Evolutionary conservation across 371 early-diverging fungal genomes (phyloP).

Genomic region (Homolaphlyctis polyrhiza): DNA sequence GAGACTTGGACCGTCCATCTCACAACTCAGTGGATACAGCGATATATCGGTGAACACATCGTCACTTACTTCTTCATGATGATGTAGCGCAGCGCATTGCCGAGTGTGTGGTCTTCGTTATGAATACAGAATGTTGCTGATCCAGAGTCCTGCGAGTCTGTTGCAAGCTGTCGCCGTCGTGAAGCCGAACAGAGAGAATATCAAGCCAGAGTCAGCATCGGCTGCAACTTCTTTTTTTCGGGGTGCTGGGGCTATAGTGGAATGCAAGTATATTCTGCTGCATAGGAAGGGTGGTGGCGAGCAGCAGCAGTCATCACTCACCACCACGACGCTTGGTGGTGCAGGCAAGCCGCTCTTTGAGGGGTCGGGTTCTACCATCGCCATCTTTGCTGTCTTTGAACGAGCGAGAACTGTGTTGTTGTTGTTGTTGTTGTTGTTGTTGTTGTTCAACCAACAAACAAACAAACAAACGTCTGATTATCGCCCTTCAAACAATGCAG

Average conservation of each 20-base stretch:
- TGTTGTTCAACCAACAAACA: not conserved
- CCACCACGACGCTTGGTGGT: no score
- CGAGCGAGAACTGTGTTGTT: not conserved
- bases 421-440: not conserved
- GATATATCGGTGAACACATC: not conserved
- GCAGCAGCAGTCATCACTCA: not conserved
- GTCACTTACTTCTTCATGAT: conserved; percentile 88
- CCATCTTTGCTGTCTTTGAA: conserved; percentile 32
- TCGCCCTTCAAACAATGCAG: no score
- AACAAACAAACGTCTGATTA: no score
- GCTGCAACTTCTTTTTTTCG: not conserved
- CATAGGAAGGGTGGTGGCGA: not conserved
- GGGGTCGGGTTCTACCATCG: conserved; percentile 42
- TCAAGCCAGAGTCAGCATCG: not conserved
- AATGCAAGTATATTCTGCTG: not conserved
- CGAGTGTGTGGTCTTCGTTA: conserved; percentile 96
- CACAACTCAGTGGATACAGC: not conserved
- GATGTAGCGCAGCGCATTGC: conserved; percentile 87
- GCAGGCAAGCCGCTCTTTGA: no score
- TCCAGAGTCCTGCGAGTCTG: conserved; percentile 64
- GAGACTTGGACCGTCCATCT: not conserved
- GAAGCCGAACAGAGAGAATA: not conserved
- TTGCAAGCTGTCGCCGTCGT: conserved; percentile 39
- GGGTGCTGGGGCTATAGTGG: no score
- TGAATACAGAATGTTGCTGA: conserved; percentile 81